Percentiles rank a stretch among this genome's conserved stretches.
Conservation (phyloP, 768 basidiomycete species). For the Tephrocybe sp. region DNA sequence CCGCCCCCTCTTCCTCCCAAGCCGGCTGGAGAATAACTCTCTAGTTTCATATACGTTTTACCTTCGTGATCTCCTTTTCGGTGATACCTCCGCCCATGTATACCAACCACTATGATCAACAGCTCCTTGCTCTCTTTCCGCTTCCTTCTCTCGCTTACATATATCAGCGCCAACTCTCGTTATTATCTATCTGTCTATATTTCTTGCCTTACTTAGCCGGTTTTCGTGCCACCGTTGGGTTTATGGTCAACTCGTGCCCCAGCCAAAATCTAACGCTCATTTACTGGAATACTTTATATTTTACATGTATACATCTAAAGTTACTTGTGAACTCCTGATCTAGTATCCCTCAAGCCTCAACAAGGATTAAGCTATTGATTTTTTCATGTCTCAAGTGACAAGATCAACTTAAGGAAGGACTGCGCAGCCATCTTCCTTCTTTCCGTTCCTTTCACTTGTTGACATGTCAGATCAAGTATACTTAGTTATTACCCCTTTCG, state of each 20-base stretch:
- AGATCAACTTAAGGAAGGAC: too few species aligned
- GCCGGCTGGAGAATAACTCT: constrained; percentile 23
- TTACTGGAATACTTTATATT: constrained; percentile 17
- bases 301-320: constrained; percentile 19
- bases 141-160: background rate
- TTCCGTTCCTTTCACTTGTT: too few species aligned
- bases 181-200: background rate
- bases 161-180: background rate
- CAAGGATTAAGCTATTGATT: too few species aligned
- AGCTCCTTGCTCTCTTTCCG: background rate
- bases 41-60: background rate
- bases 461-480: too few species aligned
- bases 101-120: background rate
- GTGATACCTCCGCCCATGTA: background rate
- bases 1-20: constrained; percentile 37
- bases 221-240: background rate
- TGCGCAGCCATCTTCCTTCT: too few species aligned
- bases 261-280: background rate
- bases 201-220: background rate
- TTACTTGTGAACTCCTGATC: too few species aligned
- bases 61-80: background rate
- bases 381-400: too few species aligned
- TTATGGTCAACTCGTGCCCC: background rate
- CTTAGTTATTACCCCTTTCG: too few species aligned
- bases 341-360: too few species aligned